Conservation (phyloP, 2,329 filamentous ascomycete genomes). For the Botrytis cinerea region DNA sequence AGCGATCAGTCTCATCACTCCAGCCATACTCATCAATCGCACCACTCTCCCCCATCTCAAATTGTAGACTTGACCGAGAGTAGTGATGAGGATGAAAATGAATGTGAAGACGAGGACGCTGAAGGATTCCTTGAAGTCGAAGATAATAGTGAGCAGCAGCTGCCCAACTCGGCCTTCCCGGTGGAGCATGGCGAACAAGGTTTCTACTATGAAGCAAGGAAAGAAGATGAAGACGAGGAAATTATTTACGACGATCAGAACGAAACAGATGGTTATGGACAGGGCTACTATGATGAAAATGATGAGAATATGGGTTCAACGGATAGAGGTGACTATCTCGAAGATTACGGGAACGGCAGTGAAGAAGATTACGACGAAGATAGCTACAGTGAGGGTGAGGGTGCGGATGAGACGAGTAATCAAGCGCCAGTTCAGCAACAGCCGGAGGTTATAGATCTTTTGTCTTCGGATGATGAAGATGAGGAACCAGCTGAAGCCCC, state of each 20-base stretch:
- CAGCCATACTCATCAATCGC: neutral
- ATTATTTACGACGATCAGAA: conserved; percentile 1
- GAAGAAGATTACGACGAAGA: conserved; percentile 28
- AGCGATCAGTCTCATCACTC: conserved; percentile 31
- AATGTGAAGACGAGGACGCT: conserved; percentile 27
- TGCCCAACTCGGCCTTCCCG: neutral
- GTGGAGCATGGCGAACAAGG: neutral
- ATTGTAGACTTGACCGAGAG: conserved; percentile 37
- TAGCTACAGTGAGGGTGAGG: conserved; percentile 36
- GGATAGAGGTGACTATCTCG: neutral
- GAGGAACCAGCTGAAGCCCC: neutral
- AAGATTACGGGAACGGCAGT: conserved; percentile 4
- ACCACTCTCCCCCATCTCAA: conserved; percentile 28
- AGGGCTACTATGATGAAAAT: conserved; percentile 42
- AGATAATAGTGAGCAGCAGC: conserved; percentile 35
- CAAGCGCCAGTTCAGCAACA: conserved; percentile 27
- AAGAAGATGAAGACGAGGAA: conserved; percentile 1
- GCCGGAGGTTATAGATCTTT: conserved; percentile 40
- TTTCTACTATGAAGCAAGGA: neutral
- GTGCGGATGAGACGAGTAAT: conserved; percentile 35
- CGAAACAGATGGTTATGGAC: conserved; percentile 18
- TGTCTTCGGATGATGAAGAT: conserved; percentile 39
- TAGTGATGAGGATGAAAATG: conserved; percentile 28
- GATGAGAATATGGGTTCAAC: conserved; percentile 6
- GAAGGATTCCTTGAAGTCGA: conserved; percentile 26